Conservation (phyloP, 805 yeast genomes). For the Nadsonia fulvescens region DNA sequence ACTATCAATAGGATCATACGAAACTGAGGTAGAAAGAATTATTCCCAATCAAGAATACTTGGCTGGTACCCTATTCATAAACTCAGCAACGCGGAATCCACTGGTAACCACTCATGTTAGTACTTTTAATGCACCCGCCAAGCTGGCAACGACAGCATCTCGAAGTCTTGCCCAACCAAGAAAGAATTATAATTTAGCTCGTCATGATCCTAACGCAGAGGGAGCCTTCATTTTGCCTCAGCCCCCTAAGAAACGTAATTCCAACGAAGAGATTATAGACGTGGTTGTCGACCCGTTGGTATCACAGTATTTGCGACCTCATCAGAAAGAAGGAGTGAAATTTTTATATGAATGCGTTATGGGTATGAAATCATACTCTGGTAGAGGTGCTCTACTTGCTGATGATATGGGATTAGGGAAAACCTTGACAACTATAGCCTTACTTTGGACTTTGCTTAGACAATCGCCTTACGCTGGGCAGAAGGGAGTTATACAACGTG, state of each 20-base stretch:
- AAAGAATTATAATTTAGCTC: constrained; percentile 2
- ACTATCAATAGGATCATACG: constrained; percentile 8
- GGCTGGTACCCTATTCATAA: too few species aligned
- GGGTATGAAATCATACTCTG: constrained; percentile 34
- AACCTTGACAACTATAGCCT: constrained; percentile 67
- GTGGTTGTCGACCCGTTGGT: constrained; percentile 23
- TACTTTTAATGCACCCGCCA: neutral
- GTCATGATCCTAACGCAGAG: constrained; percentile 14
- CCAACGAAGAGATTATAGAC: constrained; percentile 10
- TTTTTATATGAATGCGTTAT: constrained; percentile 71
- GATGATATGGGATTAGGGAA: constrained; percentile 97
- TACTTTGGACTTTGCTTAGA: constrained; percentile 64
- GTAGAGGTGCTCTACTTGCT: constrained; percentile 70
- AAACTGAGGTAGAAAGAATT: too few species aligned
- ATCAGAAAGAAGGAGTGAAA: constrained; percentile 69
- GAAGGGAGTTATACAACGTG: constrained; percentile 30
- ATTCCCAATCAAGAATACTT: too few species aligned
- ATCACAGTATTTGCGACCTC: constrained; percentile 39
- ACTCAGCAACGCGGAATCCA: too few species aligned
- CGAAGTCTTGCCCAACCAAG: constrained; percentile 1
- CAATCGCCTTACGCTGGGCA: constrained; percentile 19
- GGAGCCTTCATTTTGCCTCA: constrained; percentile 14
- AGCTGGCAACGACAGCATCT: neutral
- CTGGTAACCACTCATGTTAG: too few species aligned
- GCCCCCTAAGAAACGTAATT: constrained; percentile 1